Evolutionary conservation across 257 asterid species (phyloP).

Genomic region (Plantago elongata): DNA sequence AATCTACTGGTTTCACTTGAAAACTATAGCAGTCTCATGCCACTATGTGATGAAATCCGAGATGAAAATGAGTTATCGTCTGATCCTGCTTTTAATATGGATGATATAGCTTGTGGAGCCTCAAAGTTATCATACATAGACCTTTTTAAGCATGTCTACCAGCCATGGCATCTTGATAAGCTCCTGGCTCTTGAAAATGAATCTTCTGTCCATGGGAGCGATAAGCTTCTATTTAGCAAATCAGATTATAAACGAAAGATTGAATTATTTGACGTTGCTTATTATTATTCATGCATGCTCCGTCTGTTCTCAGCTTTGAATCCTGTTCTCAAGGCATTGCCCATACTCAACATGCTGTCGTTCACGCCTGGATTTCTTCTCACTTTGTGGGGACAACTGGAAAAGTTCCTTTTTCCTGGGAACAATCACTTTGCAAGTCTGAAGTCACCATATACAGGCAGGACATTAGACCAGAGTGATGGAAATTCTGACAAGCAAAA

Average conservation of each 20-base stretch:
- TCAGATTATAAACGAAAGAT: constrained; percentile 2
- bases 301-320: constrained; percentile 60
- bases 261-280: constrained; percentile 57
- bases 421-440: constrained; percentile 27
- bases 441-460: constrained; percentile 23
- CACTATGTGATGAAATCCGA: constrained; percentile 40
- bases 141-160: constrained; percentile 63
- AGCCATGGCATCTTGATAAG: constrained; percentile 75
- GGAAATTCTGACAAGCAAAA: constrained; percentile 45
- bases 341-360: constrained; percentile 86
- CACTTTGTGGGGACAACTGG: constrained; percentile 69
- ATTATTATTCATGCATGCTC: constrained; percentile 78
- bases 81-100: constrained; percentile 34
- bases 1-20: constrained; percentile 52
- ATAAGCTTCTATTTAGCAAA: no score
- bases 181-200: constrained; percentile 50
- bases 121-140: constrained; percentile 58
- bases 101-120: constrained; percentile 47
- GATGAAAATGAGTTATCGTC: constrained; percentile 32
- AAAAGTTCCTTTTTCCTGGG: constrained; percentile 48
- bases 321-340: constrained; percentile 70
- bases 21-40: constrained; percentile 33
- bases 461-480: constrained; percentile 29
- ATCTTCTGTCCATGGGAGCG: constrained; percentile 25
- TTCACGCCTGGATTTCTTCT: constrained; percentile 89